Percentiles rank a stretch among this genome's conserved stretches.
phyloP scores from a whole-genome alignment of 371 early-diverging fungal species.

The Mortierella sp. region DNA sequence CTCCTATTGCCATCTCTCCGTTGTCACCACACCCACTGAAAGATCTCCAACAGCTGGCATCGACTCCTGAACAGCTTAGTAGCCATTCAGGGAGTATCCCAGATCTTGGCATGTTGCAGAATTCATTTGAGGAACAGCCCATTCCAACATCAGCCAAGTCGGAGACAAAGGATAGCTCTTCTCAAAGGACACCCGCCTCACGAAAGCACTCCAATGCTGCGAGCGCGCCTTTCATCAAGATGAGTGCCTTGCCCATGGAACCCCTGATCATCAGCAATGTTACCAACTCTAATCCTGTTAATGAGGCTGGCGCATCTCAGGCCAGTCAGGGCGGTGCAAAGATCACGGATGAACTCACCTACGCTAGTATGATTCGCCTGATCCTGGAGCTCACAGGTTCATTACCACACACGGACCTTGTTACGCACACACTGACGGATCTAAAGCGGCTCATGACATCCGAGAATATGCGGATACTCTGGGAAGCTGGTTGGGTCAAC shows the following conservation, averaged over 20 bases:
- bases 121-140: background rate
- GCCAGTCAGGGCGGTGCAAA: slow-evolving; percentile 40
- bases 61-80: slow-evolving; percentile 1
- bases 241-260: slow-evolving; percentile 27
- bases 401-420: slow-evolving; percentile 49
- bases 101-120: slow-evolving; percentile 2
- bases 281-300: slow-evolving; percentile 1
- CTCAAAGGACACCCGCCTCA: slow-evolving; percentile 6
- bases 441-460: slow-evolving; percentile 56
- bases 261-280: slow-evolving; percentile 17
- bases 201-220: slow-evolving; percentile 24
- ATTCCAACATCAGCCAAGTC: background rate
- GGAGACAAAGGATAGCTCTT: background rate
- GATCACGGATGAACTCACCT: slow-evolving; percentile 53
- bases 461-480: slow-evolving; percentile 55
- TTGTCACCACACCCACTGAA: slow-evolving; percentile 7
- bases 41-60: background rate
- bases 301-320: background rate
- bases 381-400: slow-evolving; percentile 53
- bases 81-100: background rate
- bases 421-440: slow-evolving; percentile 54
- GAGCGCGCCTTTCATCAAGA: slow-evolving; percentile 32
- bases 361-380: slow-evolving; percentile 53
- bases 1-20: slow-evolving; percentile 4
- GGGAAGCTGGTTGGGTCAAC: slow-evolving; percentile 56